These are phyloP conservation scores for Trypanosoma theileri DNA, from an alignment of 208 protist species.

Conservation along the genomic window DNA sequence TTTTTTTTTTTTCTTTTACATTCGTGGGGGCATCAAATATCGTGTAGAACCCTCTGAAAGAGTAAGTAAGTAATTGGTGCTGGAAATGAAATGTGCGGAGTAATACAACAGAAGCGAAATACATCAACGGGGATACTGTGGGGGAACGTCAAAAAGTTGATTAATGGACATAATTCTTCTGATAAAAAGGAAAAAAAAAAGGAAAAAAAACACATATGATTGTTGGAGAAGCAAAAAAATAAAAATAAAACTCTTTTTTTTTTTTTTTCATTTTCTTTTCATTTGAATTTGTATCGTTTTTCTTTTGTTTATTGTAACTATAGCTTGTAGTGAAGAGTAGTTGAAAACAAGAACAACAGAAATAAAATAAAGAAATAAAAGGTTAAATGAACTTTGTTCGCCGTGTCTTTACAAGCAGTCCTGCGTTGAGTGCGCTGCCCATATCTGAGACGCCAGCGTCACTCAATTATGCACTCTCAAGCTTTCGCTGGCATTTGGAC, in stretches of 20 bases:
- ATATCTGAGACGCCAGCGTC: conserved; percentile 29
- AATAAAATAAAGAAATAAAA: background rate
- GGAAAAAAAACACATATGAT: background rate
- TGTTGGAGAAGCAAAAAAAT: background rate
- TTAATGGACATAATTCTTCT: no score
- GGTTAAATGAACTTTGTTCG: conserved; percentile 28
- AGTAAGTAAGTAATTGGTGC: no score
- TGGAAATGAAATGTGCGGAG: background rate
- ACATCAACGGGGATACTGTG: conserved; percentile 11
- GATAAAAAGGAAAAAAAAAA: background rate
- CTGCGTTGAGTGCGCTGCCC: background rate
- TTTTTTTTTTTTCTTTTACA: no score
- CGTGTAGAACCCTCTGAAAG: no score
- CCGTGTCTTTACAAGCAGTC: conserved; percentile 18
- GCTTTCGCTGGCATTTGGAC: conserved; percentile 85
- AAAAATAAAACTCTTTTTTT: background rate
- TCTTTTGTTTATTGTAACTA: no score
- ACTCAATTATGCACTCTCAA: conserved; percentile 56
- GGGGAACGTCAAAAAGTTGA: background rate
- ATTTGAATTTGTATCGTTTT: background rate
- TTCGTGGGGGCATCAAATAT: no score
- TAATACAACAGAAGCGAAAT: conserved; percentile 5
- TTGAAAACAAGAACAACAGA: no score
- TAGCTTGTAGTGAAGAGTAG: no score
- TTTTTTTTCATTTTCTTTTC: background rate